These are phyloP conservation scores for Termitomyces sp. DNA, from an alignment of 768 basidiomycete genomes.

Conservation along the genomic window DNA sequence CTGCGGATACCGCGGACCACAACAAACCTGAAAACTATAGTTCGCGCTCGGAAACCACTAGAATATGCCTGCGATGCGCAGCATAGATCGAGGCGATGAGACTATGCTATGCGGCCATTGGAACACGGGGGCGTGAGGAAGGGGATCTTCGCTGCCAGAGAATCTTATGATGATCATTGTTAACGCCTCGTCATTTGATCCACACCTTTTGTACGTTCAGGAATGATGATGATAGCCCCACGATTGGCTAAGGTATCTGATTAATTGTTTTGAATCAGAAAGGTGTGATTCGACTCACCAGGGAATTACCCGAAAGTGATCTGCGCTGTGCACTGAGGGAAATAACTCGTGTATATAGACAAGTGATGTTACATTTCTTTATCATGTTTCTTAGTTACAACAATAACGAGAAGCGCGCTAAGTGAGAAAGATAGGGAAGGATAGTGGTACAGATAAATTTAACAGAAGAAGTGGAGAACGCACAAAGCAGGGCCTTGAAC, in stretches of 20 bases:
- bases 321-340: neutral
- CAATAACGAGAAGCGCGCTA: neutral
- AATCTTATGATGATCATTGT: conserved; percentile 1
- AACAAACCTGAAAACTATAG: too few relatives aligned
- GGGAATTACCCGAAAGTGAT: neutral
- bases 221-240: neutral
- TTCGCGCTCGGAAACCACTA: neutral
- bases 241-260: neutral
- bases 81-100: neutral
- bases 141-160: conserved; percentile 8
- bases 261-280: neutral
- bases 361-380: conserved; percentile 6
- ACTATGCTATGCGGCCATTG: neutral
- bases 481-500: neutral
- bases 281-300: conserved; percentile 1
- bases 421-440: neutral
- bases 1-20: neutral
- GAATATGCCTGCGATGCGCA: neutral
- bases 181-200: conserved; percentile 7
- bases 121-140: neutral
- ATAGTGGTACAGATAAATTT: neutral
- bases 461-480: neutral
- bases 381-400: conserved; percentile 5
- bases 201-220: neutral
- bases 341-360: conserved; percentile 6